These are phyloP conservation scores for Nicotiana knightiana DNA, from an alignment of 257 asterid species.

Conservation along the genomic window DNA sequence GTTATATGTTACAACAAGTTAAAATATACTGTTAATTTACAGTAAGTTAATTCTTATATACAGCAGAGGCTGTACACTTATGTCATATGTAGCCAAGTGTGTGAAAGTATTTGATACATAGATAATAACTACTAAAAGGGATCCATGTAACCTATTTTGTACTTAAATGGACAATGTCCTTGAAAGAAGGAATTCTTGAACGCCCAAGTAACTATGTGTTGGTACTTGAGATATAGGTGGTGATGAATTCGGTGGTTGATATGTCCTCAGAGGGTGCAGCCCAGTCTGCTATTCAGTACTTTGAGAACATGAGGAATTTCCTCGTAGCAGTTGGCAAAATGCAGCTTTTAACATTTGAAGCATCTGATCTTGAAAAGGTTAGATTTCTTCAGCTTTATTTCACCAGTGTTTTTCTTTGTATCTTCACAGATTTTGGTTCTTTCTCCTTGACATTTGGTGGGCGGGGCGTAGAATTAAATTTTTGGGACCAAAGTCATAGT, in stretches of 20 bases:
- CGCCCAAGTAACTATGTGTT: not conserved
- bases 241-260: slow-evolving; percentile 69
- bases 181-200: not conserved
- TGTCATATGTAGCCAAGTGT: not conserved
- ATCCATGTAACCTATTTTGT: not conserved
- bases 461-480: too few species aligned
- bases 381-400: not conserved
- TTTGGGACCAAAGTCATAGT: too few species aligned
- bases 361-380: slow-evolving; percentile 91
- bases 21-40: too few species aligned
- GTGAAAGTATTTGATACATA: not conserved
- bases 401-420: not conserved
- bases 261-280: slow-evolving; percentile 87
- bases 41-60: too few species aligned
- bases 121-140: not conserved
- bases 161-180: not conserved
- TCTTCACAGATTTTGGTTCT: too few species aligned
- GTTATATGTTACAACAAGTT: not conserved
- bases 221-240: slow-evolving; percentile 45
- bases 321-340: slow-evolving; percentile 73
- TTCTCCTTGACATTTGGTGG: too few species aligned
- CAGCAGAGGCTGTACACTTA: not conserved
- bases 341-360: slow-evolving; percentile 86
- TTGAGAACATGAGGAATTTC: slow-evolving; percentile 88
- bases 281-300: slow-evolving; percentile 92